Evolutionary conservation across 2,329 filamentous ascomycete genomes (phyloP).

Genomic region (Fusarium staphyleae): DNA sequence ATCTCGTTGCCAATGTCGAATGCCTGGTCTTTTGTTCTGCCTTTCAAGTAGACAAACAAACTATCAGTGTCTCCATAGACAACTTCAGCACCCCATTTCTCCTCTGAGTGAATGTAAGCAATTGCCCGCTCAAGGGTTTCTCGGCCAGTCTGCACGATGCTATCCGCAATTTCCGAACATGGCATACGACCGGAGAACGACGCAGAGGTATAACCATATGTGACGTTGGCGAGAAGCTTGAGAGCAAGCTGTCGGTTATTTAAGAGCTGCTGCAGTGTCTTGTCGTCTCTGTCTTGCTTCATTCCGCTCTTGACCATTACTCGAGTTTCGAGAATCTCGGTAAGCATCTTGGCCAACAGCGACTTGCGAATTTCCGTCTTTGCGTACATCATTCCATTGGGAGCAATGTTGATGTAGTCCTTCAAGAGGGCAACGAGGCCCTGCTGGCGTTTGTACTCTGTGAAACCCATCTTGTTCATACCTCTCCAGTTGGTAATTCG

Average conservation of each 20-base stretch:
- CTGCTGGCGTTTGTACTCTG: constrained; percentile 80
- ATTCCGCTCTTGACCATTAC: constrained; percentile 98
- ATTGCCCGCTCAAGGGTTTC: constrained; percentile 96
- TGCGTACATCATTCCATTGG: constrained; percentile 96
- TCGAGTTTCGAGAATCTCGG: constrained; percentile 92
- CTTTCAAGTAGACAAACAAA: constrained; percentile 88
- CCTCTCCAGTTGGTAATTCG: constrained; percentile 88
- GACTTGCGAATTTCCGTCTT: constrained; percentile 88
- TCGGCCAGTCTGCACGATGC: constrained; percentile 93
- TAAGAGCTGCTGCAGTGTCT: constrained; percentile 80
- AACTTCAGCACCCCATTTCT: constrained; percentile 91
- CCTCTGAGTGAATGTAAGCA: constrained; percentile 86
- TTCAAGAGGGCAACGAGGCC: constrained; percentile 79
- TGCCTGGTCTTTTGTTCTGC: constrained; percentile 84
- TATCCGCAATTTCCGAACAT: constrained; percentile 96
- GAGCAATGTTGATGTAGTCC: constrained; percentile 88
- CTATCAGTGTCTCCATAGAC: constrained; percentile 99
- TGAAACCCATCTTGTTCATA: constrained; percentile 92
- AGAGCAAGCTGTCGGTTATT: constrained; percentile 94
- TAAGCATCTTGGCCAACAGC: constrained; percentile 92
- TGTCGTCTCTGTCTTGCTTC: constrained; percentile 92
- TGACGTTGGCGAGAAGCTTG: constrained; percentile 98
- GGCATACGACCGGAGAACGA: constrained; percentile 98
- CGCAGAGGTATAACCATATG: constrained; percentile 96
- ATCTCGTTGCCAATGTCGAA: constrained; percentile 95